Conservation (phyloP, 2,329 filamentous ascomycete species). For the Aureobasidium sp. region DNA sequence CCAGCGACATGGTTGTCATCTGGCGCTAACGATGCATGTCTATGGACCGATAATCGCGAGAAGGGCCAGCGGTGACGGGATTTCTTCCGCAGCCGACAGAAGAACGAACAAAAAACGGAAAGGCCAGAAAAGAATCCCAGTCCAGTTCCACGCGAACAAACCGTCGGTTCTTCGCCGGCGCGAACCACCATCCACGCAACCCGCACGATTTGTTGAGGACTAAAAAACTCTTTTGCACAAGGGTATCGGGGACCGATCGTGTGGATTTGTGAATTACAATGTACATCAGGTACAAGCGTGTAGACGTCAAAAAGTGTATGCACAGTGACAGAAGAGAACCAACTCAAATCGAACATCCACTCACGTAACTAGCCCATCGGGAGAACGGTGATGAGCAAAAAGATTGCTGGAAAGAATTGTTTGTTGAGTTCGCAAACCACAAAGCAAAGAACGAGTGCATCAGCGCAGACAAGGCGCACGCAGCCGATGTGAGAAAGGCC, state of each 20-base stretch:
- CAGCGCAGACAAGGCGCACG: not conserved
- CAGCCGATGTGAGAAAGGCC: not conserved
- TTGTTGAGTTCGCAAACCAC: not conserved
- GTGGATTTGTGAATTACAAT: not conserved
- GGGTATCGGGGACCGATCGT: not conserved
- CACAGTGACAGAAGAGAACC: not conserved
- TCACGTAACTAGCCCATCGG: not conserved
- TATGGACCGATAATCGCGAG: not conserved
- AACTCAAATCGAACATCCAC: constrained; percentile 1
- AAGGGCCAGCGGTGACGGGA: not conserved
- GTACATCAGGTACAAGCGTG: constrained; percentile 4
- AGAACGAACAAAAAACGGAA: not conserved
- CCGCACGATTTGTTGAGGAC: not conserved
- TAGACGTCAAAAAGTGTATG: not conserved
- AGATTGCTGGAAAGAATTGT: not conserved
- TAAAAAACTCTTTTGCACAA: not conserved
- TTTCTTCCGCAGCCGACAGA: not conserved
- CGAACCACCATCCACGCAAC: not conserved
- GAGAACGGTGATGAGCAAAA: not conserved
- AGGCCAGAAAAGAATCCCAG: not conserved
- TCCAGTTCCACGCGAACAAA: not conserved
- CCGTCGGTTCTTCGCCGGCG: constrained; percentile 6
- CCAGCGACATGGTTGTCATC: not conserved
- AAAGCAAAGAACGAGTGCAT: not conserved
- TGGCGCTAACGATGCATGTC: constrained; percentile 2